phyloP scores from a whole-genome alignment of 2,329 filamentous ascomycete genomes.

The Fonsecaea erecta region DNA sequence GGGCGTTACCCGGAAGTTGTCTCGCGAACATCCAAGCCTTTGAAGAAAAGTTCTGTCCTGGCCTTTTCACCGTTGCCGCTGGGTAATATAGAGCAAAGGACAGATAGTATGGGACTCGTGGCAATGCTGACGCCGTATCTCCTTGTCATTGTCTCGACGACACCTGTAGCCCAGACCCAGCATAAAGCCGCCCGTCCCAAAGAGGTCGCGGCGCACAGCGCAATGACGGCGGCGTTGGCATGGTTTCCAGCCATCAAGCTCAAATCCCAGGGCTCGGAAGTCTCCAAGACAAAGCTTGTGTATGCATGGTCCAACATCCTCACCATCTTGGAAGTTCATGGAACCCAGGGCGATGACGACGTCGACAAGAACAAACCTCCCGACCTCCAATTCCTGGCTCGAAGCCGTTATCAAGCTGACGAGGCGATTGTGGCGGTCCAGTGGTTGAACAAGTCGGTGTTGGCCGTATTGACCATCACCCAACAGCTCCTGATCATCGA shows the following conservation, averaged over 20 bases:
- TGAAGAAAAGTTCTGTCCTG: conserved; percentile 92
- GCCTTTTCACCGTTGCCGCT: conserved; percentile 88
- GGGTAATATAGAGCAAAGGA: conserved; percentile 89
- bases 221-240: conserved; percentile 89
- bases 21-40: conserved; percentile 64
- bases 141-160: conserved; percentile 95
- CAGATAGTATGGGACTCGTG: conserved; percentile 85
- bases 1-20: conserved; percentile 82
- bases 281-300: conserved; percentile 78
- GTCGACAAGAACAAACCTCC: conserved; percentile 77
- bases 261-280: conserved; percentile 72
- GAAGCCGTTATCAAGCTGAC: conserved; percentile 89
- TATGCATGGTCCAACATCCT: conserved; percentile 99
- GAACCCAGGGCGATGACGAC: conserved; percentile 60
- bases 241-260: conserved; percentile 97
- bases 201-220: conserved; percentile 84
- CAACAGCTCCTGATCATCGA: conserved; percentile 92
- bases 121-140: conserved; percentile 96
- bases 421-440: conserved; percentile 96
- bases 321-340: conserved; percentile 86
- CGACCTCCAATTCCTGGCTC: conserved; percentile 75
- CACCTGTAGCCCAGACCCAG: conserved; percentile 92
- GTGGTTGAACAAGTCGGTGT: conserved; percentile 91
- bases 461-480: conserved; percentile 90
- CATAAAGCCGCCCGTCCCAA: conserved; percentile 91